Evolutionary conservation across 192 early-diverging fungal species (phyloP).

Genomic region (Podila minutissima): DNA sequence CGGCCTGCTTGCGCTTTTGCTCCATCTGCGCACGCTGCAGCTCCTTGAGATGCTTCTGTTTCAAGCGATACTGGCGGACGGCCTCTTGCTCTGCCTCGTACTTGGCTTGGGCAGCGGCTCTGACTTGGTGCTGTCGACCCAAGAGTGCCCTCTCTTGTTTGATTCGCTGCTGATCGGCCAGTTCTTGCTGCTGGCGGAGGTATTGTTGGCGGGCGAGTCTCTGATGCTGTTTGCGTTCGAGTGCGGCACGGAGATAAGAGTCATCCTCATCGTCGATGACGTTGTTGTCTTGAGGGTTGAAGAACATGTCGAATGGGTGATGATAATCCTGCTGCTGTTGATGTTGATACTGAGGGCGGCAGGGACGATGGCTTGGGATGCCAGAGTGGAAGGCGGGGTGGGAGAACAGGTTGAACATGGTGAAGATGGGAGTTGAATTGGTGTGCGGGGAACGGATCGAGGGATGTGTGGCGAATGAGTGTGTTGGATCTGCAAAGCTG

Average conservation of each 20-base stretch:
- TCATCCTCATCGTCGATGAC: background rate
- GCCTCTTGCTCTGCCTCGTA: conserved; percentile 38
- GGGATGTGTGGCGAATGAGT: too few relatives aligned
- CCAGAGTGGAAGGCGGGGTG: background rate
- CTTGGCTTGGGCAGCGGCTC: conserved; percentile 19
- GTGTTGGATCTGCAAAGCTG: too few relatives aligned
- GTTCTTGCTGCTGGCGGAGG: conserved; percentile 13
- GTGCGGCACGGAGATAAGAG: conserved; percentile 26
- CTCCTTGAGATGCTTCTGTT: conserved; percentile 12
- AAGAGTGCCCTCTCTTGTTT: background rate
- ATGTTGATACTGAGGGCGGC: background rate
- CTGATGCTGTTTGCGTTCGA: conserved; percentile 43
- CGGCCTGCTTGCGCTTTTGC: conserved; percentile 14
- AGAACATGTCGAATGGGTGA: background rate
- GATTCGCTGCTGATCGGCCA: conserved; percentile 25
- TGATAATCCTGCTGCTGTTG: background rate
- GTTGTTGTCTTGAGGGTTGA: background rate
- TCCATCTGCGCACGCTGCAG: conserved; percentile 14
- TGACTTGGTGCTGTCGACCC: conserved; percentile 2
- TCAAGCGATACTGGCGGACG: conserved; percentile 18
- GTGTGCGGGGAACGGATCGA: too few relatives aligned
- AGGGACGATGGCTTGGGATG: background rate
- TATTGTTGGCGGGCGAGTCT: conserved; percentile 36
- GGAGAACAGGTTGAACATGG: conserved; percentile 1
- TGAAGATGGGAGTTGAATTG: too few relatives aligned